phyloP scores from a whole-genome alignment of 441 rosid genomes.

The Metrosideros polymorpha region DNA sequence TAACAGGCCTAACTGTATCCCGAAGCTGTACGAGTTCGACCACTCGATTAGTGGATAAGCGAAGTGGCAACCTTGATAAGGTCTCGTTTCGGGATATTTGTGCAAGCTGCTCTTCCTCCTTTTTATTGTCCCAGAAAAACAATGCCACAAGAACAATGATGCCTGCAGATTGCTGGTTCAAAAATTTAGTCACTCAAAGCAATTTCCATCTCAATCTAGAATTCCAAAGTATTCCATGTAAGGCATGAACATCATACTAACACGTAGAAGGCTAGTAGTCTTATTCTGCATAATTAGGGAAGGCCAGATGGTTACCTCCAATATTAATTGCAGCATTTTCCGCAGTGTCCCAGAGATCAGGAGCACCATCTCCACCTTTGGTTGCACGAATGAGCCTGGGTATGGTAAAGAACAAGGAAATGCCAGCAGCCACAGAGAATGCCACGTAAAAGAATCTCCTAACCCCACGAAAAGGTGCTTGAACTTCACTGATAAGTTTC shows the following conservation, averaged over 20 bases:
- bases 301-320: slow-evolving; percentile 50
- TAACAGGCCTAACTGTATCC: slow-evolving; percentile 85
- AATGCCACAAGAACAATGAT: slow-evolving; percentile 61
- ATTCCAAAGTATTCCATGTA: background rate
- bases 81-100: slow-evolving; percentile 84
- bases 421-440: slow-evolving; percentile 83
- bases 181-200: slow-evolving; percentile 46
- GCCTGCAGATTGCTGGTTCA: slow-evolving; percentile 74
- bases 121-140: slow-evolving; percentile 76
- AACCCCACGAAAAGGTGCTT: slow-evolving; percentile 98
- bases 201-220: slow-evolving; percentile 1
- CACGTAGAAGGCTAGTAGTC: background rate
- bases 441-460: slow-evolving; percentile 84
- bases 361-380: slow-evolving; percentile 77
- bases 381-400: slow-evolving; percentile 74
- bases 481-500: slow-evolving; percentile 91
- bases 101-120: slow-evolving; percentile 90
- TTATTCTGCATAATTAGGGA: background rate
- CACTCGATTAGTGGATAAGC: slow-evolving; percentile 80
- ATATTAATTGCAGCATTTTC: slow-evolving; percentile 78
- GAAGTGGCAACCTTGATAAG: slow-evolving; percentile 82
- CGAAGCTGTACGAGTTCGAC: slow-evolving; percentile 93
- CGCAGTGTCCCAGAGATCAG: slow-evolving; percentile 59
- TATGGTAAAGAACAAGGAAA: slow-evolving; percentile 69
- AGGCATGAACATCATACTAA: background rate